Evolutionary conservation across 306 rosid species (phyloP).

Genomic region (Sechiopsis laciniata): DNA sequence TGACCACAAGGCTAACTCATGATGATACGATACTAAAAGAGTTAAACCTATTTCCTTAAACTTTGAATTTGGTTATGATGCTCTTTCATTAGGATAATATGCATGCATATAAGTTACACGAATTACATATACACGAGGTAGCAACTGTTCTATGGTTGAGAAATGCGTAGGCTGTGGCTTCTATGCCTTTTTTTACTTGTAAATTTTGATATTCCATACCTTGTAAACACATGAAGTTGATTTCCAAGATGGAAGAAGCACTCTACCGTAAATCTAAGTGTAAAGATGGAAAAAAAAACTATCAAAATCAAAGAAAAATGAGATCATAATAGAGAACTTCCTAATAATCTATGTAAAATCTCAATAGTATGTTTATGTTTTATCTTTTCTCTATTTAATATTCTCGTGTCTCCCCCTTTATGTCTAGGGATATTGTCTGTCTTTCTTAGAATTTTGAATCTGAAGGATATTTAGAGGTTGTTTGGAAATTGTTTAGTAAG

Average conservation of each 20-base stretch:
- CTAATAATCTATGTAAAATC: not conserved
- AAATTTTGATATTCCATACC: not conserved
- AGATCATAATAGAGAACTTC: not conserved
- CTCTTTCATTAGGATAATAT: not conserved
- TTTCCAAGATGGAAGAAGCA: not conserved
- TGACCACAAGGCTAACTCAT: not conserved
- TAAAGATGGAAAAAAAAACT: not conserved
- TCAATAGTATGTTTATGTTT: not conserved
- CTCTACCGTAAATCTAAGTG: not conserved
- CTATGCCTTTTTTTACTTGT: not conserved
- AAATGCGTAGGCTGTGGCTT: not conserved
- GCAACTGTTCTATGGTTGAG: not conserved
- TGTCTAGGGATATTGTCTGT: not conserved
- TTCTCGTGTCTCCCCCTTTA: not conserved
- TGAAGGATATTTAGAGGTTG: not conserved
- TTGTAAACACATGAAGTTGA: not conserved
- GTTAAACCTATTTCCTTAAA: not conserved
- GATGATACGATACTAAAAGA: not conserved
- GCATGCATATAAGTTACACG: not conserved
- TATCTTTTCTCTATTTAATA: not conserved
- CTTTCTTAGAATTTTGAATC: not conserved
- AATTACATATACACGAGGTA: too few species aligned
- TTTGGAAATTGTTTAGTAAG: constrained; percentile 3
- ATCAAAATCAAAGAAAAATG: not conserved
- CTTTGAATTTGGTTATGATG: not conserved